Percentiles rank a stretch among this genome's conserved stretches.
Evolutionary conservation across 345 rosid species (phyloP).

Genomic region (Aethionema arabicum): DNA sequence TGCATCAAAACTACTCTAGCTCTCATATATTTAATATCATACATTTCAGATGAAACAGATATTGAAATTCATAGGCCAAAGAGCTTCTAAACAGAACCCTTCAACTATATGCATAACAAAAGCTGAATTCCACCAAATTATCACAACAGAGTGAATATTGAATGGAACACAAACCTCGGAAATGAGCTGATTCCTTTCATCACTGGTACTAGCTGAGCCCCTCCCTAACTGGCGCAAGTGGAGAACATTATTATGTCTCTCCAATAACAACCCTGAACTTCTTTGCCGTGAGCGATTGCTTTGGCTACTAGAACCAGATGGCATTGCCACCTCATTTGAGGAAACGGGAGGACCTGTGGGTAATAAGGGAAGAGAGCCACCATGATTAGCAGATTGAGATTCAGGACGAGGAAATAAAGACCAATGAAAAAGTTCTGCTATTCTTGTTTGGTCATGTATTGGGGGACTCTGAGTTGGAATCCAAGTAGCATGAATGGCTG

Average conservation of each 20-base stretch:
- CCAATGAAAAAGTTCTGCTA: constrained; percentile 65
- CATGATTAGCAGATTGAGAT: constrained; percentile 54
- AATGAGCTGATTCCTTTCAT: constrained; percentile 66
- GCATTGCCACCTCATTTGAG: constrained; percentile 48
- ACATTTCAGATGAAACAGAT: neutral
- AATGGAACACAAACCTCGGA: constrained; percentile 57
- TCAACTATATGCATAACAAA: neutral
- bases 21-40: neutral
- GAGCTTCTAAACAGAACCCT: neutral
- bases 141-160: neutral
- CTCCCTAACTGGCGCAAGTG: constrained; percentile 61
- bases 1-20: constrained; percentile 8
- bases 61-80: neutral
- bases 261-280: constrained; percentile 52
- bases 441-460: constrained; percentile 46
- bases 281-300: constrained; percentile 49
- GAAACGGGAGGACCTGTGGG: constrained; percentile 59
- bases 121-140: constrained; percentile 1
- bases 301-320: constrained; percentile 49
- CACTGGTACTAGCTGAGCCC: constrained; percentile 62
- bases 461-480: constrained; percentile 44
- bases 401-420: constrained; percentile 63
- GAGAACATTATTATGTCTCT: constrained; percentile 56
- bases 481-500: constrained; percentile 55
- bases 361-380: constrained; percentile 48